A percentile compares a stretch with the other conserved stretches of the same genome.
Conservation (phyloP, 225 moss, liverwort and hornwort genomes). For the Marchantia polymorpha region DNA sequence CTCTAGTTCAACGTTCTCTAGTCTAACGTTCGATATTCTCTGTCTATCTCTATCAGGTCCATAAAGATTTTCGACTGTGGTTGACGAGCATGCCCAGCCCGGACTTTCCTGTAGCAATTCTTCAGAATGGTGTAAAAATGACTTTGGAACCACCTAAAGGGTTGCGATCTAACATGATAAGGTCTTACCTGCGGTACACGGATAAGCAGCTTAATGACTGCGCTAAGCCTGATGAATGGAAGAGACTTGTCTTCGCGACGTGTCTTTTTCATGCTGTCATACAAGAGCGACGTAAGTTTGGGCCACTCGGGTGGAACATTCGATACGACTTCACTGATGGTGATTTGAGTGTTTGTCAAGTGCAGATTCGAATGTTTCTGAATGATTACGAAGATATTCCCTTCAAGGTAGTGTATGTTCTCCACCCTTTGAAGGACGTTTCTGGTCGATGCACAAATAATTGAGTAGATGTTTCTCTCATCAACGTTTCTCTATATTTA, state of each 20-base stretch:
- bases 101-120: conserved; percentile 72
- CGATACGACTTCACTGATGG: conserved; percentile 86
- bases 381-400: conserved; percentile 76
- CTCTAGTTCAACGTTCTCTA: too few relatives aligned
- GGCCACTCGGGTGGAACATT: conserved; percentile 91
- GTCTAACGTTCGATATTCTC: too few relatives aligned
- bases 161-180: conserved; percentile 67
- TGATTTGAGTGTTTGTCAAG: conserved; percentile 75
- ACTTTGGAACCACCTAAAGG: conserved; percentile 88
- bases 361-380: conserved; percentile 80
- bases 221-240: conserved; percentile 79
- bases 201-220: conserved; percentile 72
- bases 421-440: neutral
- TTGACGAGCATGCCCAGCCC: conserved; percentile 82
- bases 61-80: conserved; percentile 85
- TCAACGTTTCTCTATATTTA: neutral
- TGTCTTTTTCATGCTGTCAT: conserved; percentile 85
- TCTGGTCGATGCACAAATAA: neutral
- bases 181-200: conserved; percentile 67
- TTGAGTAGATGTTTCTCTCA: neutral
- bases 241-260: conserved; percentile 63
- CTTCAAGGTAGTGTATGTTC: conserved; percentile 50
- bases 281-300: conserved; percentile 79
- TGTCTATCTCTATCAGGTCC: conserved; percentile 48
- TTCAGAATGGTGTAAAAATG: conserved; percentile 92